phyloP scores from a whole-genome alignment of 345 rosid species.

The Clausena lansium region DNA sequence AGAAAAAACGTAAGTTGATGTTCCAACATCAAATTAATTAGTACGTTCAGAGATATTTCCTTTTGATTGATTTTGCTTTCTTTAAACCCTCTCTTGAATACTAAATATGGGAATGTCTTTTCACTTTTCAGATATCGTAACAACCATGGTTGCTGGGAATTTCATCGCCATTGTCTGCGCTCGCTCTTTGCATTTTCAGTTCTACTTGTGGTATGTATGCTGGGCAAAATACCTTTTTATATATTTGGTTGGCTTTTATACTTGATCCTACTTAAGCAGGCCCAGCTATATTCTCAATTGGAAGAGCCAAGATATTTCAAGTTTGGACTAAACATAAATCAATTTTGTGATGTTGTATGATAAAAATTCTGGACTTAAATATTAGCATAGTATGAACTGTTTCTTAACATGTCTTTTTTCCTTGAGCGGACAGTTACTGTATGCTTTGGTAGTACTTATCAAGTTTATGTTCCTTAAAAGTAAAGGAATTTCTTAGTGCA shows the following conservation, averaged over 20 bases:
- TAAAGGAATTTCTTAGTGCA: no score
- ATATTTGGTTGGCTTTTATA: neutral
- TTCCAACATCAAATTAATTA: neutral
- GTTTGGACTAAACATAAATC: neutral
- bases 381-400: neutral
- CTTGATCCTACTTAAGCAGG: neutral
- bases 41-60: neutral
- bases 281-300: neutral
- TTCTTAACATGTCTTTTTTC: neutral
- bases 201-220: slow-evolving; percentile 79
- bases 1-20: slow-evolving; percentile 60
- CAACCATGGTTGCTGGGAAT: slow-evolving; percentile 78
- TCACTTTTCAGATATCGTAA: slow-evolving; percentile 68
- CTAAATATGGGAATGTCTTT: slow-evolving; percentile 23
- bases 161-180: slow-evolving; percentile 87
- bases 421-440: neutral
- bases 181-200: slow-evolving; percentile 94
- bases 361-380: neutral
- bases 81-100: slow-evolving; percentile 5
- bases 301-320: neutral
- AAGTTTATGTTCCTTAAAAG: neutral
- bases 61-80: neutral
- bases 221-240: neutral
- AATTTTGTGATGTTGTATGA: neutral
- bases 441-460: neutral